Conservation (phyloP, 2,329 filamentous ascomycete genomes). For the Atkinsonella hypoxylon region DNA sequence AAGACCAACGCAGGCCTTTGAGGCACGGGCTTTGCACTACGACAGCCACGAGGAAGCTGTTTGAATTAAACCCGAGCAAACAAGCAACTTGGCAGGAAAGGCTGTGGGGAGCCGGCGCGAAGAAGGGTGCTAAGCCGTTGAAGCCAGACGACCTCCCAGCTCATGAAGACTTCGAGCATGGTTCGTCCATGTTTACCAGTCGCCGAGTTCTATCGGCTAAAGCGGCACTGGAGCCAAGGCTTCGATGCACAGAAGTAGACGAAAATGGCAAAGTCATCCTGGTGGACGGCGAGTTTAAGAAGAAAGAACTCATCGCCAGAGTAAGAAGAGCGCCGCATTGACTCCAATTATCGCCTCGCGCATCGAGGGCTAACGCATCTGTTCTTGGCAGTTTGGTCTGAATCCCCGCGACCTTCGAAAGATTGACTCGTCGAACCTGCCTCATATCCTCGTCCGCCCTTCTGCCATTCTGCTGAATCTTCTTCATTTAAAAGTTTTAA, state of each 20-base stretch:
- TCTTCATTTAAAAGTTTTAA: slow-evolving; percentile 88
- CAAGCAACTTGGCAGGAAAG: slow-evolving; percentile 34
- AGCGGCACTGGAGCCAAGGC: slow-evolving; percentile 68
- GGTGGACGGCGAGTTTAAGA: slow-evolving; percentile 92
- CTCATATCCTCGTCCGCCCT: slow-evolving; percentile 87
- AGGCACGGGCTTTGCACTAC: slow-evolving; percentile 18
- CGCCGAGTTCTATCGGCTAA: slow-evolving; percentile 62
- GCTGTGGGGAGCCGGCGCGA: slow-evolving; percentile 31
- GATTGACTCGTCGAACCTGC: slow-evolving; percentile 91
- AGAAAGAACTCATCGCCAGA: slow-evolving; percentile 92
- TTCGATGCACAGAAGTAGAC: slow-evolving; percentile 92
- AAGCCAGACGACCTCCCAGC: slow-evolving; percentile 47
- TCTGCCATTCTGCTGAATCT: slow-evolving; percentile 91
- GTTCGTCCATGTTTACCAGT: slow-evolving; percentile 49
- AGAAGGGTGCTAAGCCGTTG: slow-evolving; percentile 28
- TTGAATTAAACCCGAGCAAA: slow-evolving; percentile 10
- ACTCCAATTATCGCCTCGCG: not conserved
- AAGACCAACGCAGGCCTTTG: not conserved
- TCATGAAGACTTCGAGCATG: slow-evolving; percentile 45
- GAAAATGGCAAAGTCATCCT: slow-evolving; percentile 84
- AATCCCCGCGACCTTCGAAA: slow-evolving; percentile 91
- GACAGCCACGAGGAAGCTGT: slow-evolving; percentile 10
- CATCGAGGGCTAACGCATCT: not conserved
- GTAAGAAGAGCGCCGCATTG: slow-evolving; percentile 29
- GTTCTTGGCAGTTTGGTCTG: slow-evolving; percentile 59